Percentiles rank a stretch among this genome's conserved stretches.
These are phyloP conservation scores for Euphorbia tirucalli DNA, from an alignment of 345 rosid genomes.

Conservation along the genomic window DNA sequence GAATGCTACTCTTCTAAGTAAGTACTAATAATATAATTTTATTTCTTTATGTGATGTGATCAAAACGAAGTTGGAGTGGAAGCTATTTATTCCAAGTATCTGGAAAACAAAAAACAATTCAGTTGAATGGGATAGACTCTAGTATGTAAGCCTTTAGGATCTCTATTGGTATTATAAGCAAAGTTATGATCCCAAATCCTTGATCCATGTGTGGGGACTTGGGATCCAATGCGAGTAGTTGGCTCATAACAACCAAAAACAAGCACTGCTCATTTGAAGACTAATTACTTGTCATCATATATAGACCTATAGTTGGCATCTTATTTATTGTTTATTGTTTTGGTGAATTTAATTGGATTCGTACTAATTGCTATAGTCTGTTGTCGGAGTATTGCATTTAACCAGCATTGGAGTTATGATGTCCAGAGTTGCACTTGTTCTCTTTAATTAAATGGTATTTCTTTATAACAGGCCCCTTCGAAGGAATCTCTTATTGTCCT, in stretches of 20 bases:
- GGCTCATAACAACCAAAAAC: background rate
- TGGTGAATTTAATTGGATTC: background rate
- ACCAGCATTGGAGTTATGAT: background rate
- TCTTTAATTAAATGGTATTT: conserved; percentile 7
- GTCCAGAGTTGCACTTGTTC: conserved; percentile 3
- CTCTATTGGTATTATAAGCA: background rate
- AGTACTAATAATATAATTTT: too few species aligned
- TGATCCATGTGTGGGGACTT: background rate
- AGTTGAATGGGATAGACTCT: background rate
- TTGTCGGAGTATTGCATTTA: background rate
- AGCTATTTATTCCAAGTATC: background rate
- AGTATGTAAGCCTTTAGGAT: background rate
- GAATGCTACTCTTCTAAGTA: too few species aligned
- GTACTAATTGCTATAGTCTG: background rate
- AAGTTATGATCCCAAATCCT: background rate
- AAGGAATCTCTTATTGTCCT: conserved; percentile 65
- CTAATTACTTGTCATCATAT: background rate
- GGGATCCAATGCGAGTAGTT: background rate
- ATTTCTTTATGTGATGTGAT: background rate
- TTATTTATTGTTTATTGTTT: background rate
- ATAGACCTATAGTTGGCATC: background rate
- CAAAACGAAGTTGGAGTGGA: background rate
- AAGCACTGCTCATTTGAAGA: background rate
- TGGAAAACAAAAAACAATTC: background rate
- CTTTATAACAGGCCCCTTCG: conserved; percentile 71